Conservation (phyloP, 139 green algal genomes). For the Picochlorum sp. region DNA sequence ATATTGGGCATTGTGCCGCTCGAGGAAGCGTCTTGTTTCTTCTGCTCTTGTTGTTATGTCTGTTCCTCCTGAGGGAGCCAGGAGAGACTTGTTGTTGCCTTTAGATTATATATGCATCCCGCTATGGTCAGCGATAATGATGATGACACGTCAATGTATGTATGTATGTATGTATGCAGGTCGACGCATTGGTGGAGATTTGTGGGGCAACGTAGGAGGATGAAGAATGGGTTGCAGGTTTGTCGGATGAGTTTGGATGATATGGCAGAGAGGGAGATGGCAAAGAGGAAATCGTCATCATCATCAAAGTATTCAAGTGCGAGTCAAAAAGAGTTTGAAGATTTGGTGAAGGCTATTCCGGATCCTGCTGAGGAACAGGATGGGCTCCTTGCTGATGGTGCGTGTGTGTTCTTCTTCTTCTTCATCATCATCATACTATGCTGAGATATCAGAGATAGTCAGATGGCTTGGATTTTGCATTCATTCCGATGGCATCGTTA, state of each 20-base stretch:
- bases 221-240: not conserved
- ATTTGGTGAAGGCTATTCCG: slow-evolving; percentile 11
- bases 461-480: slow-evolving; percentile 13
- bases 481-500: slow-evolving; percentile 25
- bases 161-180: too few species aligned
- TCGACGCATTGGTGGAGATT: too few species aligned
- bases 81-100: too few species aligned
- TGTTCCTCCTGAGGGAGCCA: too few species aligned
- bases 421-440: not conserved
- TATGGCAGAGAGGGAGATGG: slow-evolving; percentile 5
- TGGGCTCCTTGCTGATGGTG: slow-evolving; percentile 15
- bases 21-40: too few species aligned
- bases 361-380: slow-evolving; percentile 8
- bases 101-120: too few species aligned
- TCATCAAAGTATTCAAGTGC: not conserved
- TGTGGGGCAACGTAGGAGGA: too few species aligned
- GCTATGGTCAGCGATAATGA: too few species aligned
- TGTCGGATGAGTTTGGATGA: not conserved
- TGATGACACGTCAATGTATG: too few species aligned
- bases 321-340: slow-evolving; percentile 1
- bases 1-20: too few species aligned
- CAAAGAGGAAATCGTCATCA: not conserved
- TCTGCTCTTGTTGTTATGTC: too few species aligned
- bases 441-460: slow-evolving; percentile 16
- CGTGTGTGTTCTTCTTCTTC: not conserved